Evolutionary conservation across 768 basidiomycete genomes (phyloP), one percentile per base, ranked within the genome.

Genomic region (Lepiota subincarnata): DNA sequence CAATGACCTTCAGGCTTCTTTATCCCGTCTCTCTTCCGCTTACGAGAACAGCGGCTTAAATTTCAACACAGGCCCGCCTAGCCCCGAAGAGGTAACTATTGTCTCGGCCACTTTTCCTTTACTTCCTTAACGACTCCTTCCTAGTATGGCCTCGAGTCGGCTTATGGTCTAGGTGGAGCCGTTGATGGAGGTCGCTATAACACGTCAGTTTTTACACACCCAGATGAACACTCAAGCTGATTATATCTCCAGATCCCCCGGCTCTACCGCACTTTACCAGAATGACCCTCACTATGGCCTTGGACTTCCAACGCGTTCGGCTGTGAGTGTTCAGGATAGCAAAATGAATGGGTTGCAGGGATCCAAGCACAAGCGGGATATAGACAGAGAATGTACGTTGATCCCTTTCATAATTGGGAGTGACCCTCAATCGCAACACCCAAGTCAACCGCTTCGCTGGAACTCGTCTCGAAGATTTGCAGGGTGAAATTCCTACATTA

Each of bases 381-480:
- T 93, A 64, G 92, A 96, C 67, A 84, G 93, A 61, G 85, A 92
- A 78, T 93, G 80, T 85, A 66, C 63, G 71, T 61, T 18, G 48
- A 44, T 48, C 20, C 36, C 16, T 42, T 24, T 48, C 20, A 35
- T 48, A 50, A 26, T 19, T 22, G 40, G 36, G 19, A 26, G 11
- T 35, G 20, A 14, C 53, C 46, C 53, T 62, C 1, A 38, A 53
- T 50, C 43, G 2, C 50, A 12, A 26, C 41, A 48, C 48, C n/a
- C 0, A 50, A 94, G 94, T 95, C 70, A 99, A 99, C 73, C 87
- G 97, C 4, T 99, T 98, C 66, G 87, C 96, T 26, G 96, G 96
- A 6, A 95, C 93, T 26, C 86, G 94, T 39, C 77, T 99, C 50
- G 97, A 99, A 66, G 97, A 99, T 63, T 74, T 99, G 19, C 87